Conservation (phyloP, 2,329 filamentous ascomycete species). For the Blumeria graminis region DNA sequence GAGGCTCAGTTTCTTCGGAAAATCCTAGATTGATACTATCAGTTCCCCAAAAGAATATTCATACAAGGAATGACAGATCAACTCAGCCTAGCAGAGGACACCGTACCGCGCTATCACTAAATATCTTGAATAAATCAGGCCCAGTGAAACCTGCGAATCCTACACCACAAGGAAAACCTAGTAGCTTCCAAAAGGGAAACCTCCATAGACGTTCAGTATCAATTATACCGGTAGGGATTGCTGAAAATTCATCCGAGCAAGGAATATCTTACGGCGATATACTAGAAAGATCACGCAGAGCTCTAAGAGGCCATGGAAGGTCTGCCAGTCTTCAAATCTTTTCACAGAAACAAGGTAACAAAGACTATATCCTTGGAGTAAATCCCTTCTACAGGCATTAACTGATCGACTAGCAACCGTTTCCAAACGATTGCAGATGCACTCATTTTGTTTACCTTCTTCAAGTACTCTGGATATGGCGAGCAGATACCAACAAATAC, state of each 20-base stretch:
- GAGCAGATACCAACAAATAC: neutral
- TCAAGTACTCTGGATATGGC: too few species aligned
- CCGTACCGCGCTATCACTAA: conserved; percentile 42
- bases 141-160: conserved; percentile 4
- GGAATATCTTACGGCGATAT: conserved; percentile 15
- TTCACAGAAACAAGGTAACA: conserved; percentile 21
- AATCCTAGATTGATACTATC: conserved; percentile 12
- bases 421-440: too few species aligned
- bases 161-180: conserved; percentile 9
- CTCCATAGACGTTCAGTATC: conserved; percentile 55
- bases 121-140: conserved; percentile 17
- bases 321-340: conserved; percentile 64
- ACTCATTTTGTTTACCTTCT: too few species aligned
- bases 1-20: conserved; percentile 10
- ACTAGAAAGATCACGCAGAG: conserved; percentile 23
- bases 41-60: conserved; percentile 17
- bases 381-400: too few species aligned
- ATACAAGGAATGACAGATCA: conserved; percentile 24
- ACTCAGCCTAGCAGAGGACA: conserved; percentile 28
- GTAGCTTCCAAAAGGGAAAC: conserved; percentile 20
- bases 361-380: conserved; percentile 1
- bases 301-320: conserved; percentile 42
- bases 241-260: conserved; percentile 13
- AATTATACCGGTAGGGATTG: conserved; percentile 53
- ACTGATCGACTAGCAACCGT: too few species aligned